Evolutionary conservation across 768 basidiomycete genomes (phyloP), one percentile per base, ranked within the genome.

Genomic region (Russula ochroleuca): DNA sequence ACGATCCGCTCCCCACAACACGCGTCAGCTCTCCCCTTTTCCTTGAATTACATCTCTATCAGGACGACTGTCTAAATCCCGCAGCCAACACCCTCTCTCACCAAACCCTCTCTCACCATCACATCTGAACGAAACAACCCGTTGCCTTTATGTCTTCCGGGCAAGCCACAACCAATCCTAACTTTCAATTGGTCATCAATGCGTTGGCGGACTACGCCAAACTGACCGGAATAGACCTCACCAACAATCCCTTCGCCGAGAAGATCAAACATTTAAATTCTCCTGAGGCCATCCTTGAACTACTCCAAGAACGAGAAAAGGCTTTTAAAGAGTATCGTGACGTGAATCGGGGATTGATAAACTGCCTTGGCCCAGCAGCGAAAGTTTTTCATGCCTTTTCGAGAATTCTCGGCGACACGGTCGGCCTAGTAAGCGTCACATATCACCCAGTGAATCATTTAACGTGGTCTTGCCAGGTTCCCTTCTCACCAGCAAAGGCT

Each of bases 241-340:
- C 28, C 0, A 50, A 40, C 15, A 49, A 50, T 25, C 55, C 61
- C 5, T 45, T 62, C 11, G 55, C 28, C 9, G 31, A 23, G 9
- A 13, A 31, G 1, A 8, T 62, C 10, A 28, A 31, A 23, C n/a
- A 10, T 1, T 57, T 11, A 10, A 48, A 33, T n/a, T 41, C 61
- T 9, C 48, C 55, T 3, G 38, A 50, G 5, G 43, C 37, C 8
- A 19, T 57, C 48, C 45, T 62, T 7, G n/a, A 40, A 10, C 31
- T 62, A 0, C 55, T 62, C 15, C 54, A 50, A 51, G 55, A 33
- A 11, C 47, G 40, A 5, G 54, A 33, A 1, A 40, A 51, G 4
- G 48, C 28, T 0, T 57, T 57, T 11, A 50, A 50, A 10, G 37
- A 62, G 9, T 57, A 62, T 51, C 55, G 55, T 10, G 40, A 62